Conservation (phyloP, 2,329 filamentous ascomycete species). For the Alternaria arborescens region DNA sequence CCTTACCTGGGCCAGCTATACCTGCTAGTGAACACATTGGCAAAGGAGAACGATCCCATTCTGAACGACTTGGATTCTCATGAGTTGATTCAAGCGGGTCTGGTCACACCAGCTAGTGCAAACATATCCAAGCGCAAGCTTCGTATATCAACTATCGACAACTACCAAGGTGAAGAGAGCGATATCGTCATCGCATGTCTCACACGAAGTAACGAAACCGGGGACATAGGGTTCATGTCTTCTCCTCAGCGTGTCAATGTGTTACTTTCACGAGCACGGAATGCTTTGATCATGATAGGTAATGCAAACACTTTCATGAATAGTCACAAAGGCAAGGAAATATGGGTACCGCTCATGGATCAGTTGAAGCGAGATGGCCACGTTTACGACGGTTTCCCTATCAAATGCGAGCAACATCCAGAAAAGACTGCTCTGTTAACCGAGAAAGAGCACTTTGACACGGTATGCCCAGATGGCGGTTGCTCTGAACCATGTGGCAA, state of each 20-base stretch:
- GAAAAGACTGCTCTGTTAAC: conserved; percentile 57
- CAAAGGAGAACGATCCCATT: conserved; percentile 67
- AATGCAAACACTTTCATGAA: conserved; percentile 72
- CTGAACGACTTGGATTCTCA: conserved; percentile 74
- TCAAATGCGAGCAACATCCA: conserved; percentile 47
- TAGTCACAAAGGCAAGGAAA: conserved; percentile 63
- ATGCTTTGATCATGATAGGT: conserved; percentile 73
- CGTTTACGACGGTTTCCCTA: conserved; percentile 54
- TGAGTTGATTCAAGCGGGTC: conserved; percentile 69
- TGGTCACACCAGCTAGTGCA: conserved; percentile 64
- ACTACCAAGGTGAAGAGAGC: conserved; percentile 80
- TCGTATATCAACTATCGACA: conserved; percentile 76
- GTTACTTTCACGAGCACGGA: conserved; percentile 70
- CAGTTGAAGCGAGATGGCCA: conserved; percentile 60
- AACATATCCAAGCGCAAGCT: conserved; percentile 63
- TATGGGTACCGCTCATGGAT: conserved; percentile 68
- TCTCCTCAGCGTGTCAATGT: conserved; percentile 75
- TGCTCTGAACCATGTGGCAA: conserved; percentile 67
- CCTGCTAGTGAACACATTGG: conserved; percentile 63
- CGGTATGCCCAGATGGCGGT: conserved; percentile 73
- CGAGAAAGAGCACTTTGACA: conserved; percentile 66
- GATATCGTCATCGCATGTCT: conserved; percentile 75
- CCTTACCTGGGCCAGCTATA: conserved; percentile 76
- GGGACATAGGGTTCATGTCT: conserved; percentile 76
- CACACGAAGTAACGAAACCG: conserved; percentile 69